Evolutionary conservation across 768 basidiomycete genomes (phyloP), one percentile per base, ranked within the genome.

Genomic region (Leccinum truebloodii): DNA sequence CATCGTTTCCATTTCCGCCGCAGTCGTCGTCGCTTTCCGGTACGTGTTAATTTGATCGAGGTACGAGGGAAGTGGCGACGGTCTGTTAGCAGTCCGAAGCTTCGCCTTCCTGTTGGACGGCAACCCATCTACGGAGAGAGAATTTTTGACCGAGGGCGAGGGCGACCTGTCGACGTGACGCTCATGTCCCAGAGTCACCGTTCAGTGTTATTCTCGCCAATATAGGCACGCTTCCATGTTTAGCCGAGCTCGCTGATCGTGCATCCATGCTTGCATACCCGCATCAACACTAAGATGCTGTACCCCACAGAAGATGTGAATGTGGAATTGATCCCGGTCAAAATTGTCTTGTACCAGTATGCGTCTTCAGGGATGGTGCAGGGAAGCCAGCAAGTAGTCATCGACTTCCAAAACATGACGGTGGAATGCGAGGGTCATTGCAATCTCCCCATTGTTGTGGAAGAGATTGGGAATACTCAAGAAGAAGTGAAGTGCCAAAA

Each of bases 21-120:
- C 12, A 22, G 14, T 12, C 32, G 32, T 34, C 32, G 22, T 1
- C 12, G 16, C 28, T 3, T 18, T 4, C 22, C 28, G 13, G 16
- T 22, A 6, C 3, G 39, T 0, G 28, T 12, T 54, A 5, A 2
- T 7, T 3, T 18, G 52, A 28, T 63, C 54, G 4, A 66, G 59
- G 57, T 71, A 71, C 3, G 71, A 52, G 10, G 73, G 71, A 34
- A 52, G 66, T 16, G 73, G 71, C 22, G 46, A 48, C 20, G 22
- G n/a, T 30, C 28, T n/a, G 39, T n/a, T 52, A 18, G 34, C 54
- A 16, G 54, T 59, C 22, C 37, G 59, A 12, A 55, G 54, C 28
- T 26, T 63, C 55, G 24, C 54, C 8, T 30, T 30, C 28, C 28
- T 30, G 28, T 30, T 59, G 7, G 67, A 64, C 4, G 71, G 65